A percentile compares a stretch with the other conserved stretches of the same genome.
phyloP scores from a whole-genome alignment of 768 basidiomycete genomes.

The Pisolithus tinctorius region DNA sequence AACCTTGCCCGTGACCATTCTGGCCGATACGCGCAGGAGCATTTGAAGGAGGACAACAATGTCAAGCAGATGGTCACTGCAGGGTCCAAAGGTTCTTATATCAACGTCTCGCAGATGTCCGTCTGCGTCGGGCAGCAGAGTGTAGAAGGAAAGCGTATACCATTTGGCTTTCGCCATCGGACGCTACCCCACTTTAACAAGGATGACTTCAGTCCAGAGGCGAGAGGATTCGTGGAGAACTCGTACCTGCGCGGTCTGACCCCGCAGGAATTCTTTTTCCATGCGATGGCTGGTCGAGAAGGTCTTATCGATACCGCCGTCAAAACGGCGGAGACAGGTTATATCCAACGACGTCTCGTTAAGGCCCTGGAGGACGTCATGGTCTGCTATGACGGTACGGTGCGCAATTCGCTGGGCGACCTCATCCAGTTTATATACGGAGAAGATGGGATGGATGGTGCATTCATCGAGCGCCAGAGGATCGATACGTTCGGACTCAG shows the following conservation, averaged over 20 bases:
- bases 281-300: conserved; percentile 99
- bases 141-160: conserved; percentile 97
- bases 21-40: conserved; percentile 95
- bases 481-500: conserved; percentile 85
- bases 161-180: conserved; percentile 96
- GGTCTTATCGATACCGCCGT: conserved; percentile 99
- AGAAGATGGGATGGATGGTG: conserved; percentile 98
- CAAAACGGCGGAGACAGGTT: conserved; percentile 99
- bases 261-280: conserved; percentile 99
- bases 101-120: conserved; percentile 99
- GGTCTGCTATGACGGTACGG: conserved; percentile 97
- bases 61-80: conserved; percentile 99
- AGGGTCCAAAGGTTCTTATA: conserved; percentile 97
- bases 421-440: conserved; percentile 96
- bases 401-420: conserved; percentile 94
- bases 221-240: conserved; percentile 98
- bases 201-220: conserved; percentile 97
- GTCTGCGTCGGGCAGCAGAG: conserved; percentile 98
- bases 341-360: conserved; percentile 96
- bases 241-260: conserved; percentile 95
- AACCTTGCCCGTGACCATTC: conserved; percentile 94
- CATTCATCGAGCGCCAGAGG: conserved; percentile 92
- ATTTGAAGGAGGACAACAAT: conserved; percentile 98
- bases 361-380: conserved; percentile 97
- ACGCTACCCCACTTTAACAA: conserved; percentile 96